phyloP scores from a whole-genome alignment of 805 yeast species.

The Millerozyma acaciae region DNA sequence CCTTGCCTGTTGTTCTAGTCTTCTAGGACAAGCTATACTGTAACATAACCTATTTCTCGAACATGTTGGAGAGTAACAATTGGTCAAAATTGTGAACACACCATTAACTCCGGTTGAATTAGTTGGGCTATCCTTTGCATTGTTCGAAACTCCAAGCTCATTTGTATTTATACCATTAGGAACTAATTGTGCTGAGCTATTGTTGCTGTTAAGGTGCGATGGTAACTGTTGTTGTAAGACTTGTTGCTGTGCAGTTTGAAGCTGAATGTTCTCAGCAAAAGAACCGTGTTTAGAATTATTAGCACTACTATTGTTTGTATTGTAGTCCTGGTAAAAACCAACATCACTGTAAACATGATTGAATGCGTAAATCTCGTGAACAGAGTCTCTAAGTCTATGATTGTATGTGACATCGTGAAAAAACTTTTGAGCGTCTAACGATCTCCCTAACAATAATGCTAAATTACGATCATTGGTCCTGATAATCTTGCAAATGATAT shows the following conservation, averaged over 20 bases:
- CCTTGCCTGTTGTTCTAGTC: slow-evolving; percentile 93
- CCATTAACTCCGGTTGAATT: slow-evolving; percentile 62
- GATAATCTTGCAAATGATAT: slow-evolving; percentile 77
- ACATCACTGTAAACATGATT: slow-evolving; percentile 50
- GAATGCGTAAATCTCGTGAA: slow-evolving; percentile 83
- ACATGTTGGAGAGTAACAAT: slow-evolving; percentile 97
- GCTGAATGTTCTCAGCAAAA: slow-evolving; percentile 15
- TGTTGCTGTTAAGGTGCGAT: slow-evolving; percentile 13
- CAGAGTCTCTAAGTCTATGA: slow-evolving; percentile 85
- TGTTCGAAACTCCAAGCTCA: slow-evolving; percentile 3
- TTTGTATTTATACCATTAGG: slow-evolving; percentile 12
- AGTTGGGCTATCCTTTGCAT: slow-evolving; percentile 1
- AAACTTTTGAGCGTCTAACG: slow-evolving; percentile 89
- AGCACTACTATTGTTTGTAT: slow-evolving; percentile 16
- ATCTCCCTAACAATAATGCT: slow-evolving; percentile 83
- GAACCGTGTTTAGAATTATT: slow-evolving; percentile 29
- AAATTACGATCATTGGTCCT: slow-evolving; percentile 88
- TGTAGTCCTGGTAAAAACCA: slow-evolving; percentile 37
- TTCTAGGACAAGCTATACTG: slow-evolving; percentile 92
- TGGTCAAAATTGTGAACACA: slow-evolving; percentile 86
- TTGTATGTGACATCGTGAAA: slow-evolving; percentile 96
- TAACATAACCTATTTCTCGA: slow-evolving; percentile 84
- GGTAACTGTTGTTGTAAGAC: slow-evolving; percentile 17
- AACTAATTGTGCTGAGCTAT: slow-evolving; percentile 12
- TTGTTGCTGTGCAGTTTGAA: slow-evolving; percentile 10